Base-by-base conservation (phyloP, 2,329 filamentous ascomycete species). In the Cladosporium colombiae region DNA sequence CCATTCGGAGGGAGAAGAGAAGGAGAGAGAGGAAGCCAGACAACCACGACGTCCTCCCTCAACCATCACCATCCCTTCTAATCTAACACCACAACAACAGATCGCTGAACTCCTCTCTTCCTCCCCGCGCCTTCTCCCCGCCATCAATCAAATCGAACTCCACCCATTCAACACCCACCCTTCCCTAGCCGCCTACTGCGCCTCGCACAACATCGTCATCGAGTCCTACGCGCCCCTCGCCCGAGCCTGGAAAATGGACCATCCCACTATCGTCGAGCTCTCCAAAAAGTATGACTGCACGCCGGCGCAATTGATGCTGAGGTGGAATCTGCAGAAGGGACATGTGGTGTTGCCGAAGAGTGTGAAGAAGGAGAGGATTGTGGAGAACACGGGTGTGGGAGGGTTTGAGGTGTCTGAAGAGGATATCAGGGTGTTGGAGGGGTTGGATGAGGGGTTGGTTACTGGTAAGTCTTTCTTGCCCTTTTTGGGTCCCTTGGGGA, bases 201-300 rank as follows among this genome's bases (percentile, higher is more conserved):
- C 86, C 65, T 79, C 85, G 67, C 81, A 93, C 69, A 80, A 81
- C 44, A 93, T 95, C 65, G 79, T 89, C 0, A 83, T 95, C 1
- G 88, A 95, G 78, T 91, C 92, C 0, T 96, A 95, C 70, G 91
- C 91, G 7, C 92, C 92, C 6, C 84, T 95, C 2, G 91, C 88
- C 3, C 84, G 90, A 60, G 91, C 86, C 0, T 81, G 89, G 77
- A 83, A 90, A 21, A 89, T 95, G 84, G 83, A 82, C 57, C 86
- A 95, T 70, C 85, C 86, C 0, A 84, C 81, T 1, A 85, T 95
- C 69, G 77, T 84, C 2, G 77, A 81, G 16, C 74, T 95, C 29
- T 83, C 89, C 3, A 83, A 85, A 72, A 90, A 90, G 75, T 91
- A 95, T 77, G 78, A 77, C 0, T 91, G 89, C 75, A 89, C 88